Evolutionary conservation across 192 early-diverging fungal species (phyloP), one percentile per base, ranked within the genome.

Genomic region (Dimargaris xerosporica): DNA sequence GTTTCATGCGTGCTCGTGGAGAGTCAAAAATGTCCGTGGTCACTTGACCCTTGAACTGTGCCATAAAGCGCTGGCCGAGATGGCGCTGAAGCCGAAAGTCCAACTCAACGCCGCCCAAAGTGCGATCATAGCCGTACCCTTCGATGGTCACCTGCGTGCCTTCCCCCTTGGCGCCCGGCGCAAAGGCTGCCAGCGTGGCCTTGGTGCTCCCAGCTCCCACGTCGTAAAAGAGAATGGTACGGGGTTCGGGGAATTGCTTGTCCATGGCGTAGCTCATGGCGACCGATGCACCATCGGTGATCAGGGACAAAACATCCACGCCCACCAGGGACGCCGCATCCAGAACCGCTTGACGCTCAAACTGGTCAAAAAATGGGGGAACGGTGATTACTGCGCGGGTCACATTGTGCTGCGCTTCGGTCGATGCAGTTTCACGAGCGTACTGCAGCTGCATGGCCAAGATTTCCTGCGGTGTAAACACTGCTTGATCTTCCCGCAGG

Each of bases 261-360:
- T 73, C 80, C 70, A 88, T 85, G 30, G 88, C 93, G 67, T 90
- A 99, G 78, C 91, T 95, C 44, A 97, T 69, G 12, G 94, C 96
- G 28, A 93, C 92, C 74, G 96, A 93, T 50, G 91, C 87, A 66
- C 93, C 92, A 67, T 99, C 96, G 76, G 91, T 87, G 65, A 97
- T 85, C 15, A 99, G 74, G 25, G 85, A 73, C 21, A 93, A 66
- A 17, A 91, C 84, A 62, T 82, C 81, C 29, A 99, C 66, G 2
- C 88, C 89, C 10, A 91, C 94, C 50, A 99, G 69, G 48, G 87
- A 80, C 23, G 96, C 94, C 41, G 96, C 88, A 67, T 97, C 96
- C 6, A 96, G 74, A 67, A 97, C 75, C 13, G 93, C 88, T 67
- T 86, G 87, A 23, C 96, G 87, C 76, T 99, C 92, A 63, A 78